These are phyloP conservation scores for Coprinopsis strossmayeri DNA, from an alignment of 768 basidiomycete genomes.

Conservation along the genomic window DNA sequence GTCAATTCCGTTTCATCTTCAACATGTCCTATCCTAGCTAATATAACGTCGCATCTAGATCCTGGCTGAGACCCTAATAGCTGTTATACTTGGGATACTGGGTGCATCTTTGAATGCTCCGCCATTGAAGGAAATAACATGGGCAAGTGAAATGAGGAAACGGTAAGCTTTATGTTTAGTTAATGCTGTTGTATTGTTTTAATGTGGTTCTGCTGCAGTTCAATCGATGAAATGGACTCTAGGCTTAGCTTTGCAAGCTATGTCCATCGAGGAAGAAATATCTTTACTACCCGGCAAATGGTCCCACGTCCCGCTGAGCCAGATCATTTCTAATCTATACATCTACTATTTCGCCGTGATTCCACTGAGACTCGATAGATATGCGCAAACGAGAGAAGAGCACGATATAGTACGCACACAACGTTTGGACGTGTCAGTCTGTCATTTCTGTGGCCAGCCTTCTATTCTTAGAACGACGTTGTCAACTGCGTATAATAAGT, in stretches of 20 bases:
- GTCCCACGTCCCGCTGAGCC: neutral
- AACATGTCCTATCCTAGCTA: neutral
- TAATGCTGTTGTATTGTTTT: constrained; percentile 4
- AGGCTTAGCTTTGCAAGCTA: constrained; percentile 57
- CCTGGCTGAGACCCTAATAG: constrained; percentile 55
- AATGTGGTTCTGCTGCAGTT: constrained; percentile 29
- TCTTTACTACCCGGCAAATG: constrained; percentile 24
- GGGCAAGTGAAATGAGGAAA: constrained; percentile 85
- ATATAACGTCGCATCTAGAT: constrained; percentile 37
- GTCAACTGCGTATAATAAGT: too few relatives aligned
- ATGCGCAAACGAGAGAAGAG: neutral
- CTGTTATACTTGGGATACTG: constrained; percentile 60
- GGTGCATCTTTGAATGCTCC: constrained; percentile 71
- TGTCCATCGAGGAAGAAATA: constrained; percentile 48
- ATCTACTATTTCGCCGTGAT: neutral
- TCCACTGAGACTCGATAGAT: neutral
- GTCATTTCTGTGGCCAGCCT: too few relatives aligned
- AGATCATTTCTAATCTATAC: constrained; percentile 3
- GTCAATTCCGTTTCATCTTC: constrained; percentile 28
- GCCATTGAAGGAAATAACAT: constrained; percentile 72
- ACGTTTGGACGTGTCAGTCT: too few relatives aligned
- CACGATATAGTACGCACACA: neutral
- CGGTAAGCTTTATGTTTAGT: constrained; percentile 40
- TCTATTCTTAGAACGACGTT: too few relatives aligned
- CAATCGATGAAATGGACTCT: constrained; percentile 73